Evolutionary conservation across 768 basidiomycete species (phyloP).

Genomic region (Leccinum subtestaceum): DNA sequence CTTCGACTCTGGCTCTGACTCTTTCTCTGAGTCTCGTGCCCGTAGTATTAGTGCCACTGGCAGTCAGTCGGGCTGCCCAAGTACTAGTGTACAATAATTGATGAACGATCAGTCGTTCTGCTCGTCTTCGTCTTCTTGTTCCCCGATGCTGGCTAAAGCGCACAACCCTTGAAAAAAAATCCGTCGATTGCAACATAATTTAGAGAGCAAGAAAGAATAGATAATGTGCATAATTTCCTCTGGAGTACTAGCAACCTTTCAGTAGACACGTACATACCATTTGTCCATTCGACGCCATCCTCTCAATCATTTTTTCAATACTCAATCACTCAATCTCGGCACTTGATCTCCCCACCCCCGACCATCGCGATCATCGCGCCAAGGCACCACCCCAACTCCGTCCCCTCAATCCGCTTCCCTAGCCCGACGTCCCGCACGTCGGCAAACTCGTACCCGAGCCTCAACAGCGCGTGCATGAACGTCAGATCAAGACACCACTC

Average conservation of each 20-base stretch:
- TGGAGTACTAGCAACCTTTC: not conserved
- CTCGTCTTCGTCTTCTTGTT: not conserved
- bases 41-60: no score
- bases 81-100: no score
- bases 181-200: not conserved
- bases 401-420: constrained; percentile 84
- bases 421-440: constrained; percentile 65
- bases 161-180: not conserved
- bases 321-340: constrained; percentile 34
- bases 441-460: constrained; percentile 87
- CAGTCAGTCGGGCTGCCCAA: no score
- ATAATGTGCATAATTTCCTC: not conserved
- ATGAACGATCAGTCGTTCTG: not conserved
- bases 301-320: not conserved
- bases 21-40: no score
- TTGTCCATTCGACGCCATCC: not conserved
- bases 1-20: not conserved
- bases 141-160: not conserved
- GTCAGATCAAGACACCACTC: constrained; percentile 97
- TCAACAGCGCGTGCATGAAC: constrained; percentile 87
- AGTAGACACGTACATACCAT: not conserved
- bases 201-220: not conserved
- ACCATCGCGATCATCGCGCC: constrained; percentile 82
- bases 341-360: constrained; percentile 56
- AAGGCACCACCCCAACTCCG: constrained; percentile 92